A percentile compares a stretch with the other conserved stretches of the same genome.
phyloP scores from a whole-genome alignment of 169 alveolate species.

The Fabrea salina region DNA sequence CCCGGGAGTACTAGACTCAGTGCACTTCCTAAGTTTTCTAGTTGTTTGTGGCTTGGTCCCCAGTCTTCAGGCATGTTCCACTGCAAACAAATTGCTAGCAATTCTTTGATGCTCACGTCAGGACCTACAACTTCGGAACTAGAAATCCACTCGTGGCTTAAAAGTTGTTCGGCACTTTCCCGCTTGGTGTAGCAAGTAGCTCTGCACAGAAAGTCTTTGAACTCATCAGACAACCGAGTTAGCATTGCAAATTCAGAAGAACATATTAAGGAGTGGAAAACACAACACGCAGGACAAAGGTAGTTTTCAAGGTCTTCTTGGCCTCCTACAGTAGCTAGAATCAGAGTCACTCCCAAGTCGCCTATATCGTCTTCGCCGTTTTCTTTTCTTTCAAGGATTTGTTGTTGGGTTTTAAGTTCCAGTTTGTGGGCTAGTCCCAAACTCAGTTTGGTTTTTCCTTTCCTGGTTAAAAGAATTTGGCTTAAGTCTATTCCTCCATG shows the following conservation, averaged over 20 bases:
- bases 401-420: neutral
- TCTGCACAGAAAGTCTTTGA: neutral
- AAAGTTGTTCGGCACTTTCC: no score
- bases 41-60: neutral
- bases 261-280: neutral
- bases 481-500: conserved; percentile 46
- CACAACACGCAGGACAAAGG: neutral
- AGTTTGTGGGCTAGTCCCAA: conserved; percentile 6
- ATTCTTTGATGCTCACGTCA: neutral
- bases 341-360: neutral
- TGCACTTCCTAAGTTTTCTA: neutral
- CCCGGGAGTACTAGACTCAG: neutral
- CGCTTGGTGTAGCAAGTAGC: neutral
- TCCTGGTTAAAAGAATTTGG: conserved; percentile 40
- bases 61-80: neutral
- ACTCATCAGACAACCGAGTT: neutral
- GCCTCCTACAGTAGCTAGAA: neutral
- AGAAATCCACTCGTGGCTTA: conserved; percentile 14
- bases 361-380: neutral
- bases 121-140: neutral
- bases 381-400: no score
- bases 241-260: no score
- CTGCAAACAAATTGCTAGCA: neutral
- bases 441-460: conserved; percentile 47
- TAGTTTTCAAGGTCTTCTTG: neutral